Evolutionary conservation across 2,329 filamentous ascomycete species (phyloP), one percentile per base, ranked within the genome.

Genomic region (Trichoderma hamatum): DNA sequence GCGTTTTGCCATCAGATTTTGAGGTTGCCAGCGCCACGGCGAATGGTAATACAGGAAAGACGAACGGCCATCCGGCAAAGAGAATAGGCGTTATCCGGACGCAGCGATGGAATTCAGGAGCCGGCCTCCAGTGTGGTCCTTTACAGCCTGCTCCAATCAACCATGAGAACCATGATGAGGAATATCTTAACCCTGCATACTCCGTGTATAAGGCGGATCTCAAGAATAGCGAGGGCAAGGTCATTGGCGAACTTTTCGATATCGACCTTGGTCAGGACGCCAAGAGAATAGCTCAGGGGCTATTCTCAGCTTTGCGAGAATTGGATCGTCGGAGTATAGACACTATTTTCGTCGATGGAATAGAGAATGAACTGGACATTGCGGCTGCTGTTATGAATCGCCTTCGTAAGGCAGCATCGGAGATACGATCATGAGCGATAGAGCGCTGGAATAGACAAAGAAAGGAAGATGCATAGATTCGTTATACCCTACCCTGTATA

Each of bases 291-390:
- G 95, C 96, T 1, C 89, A 94, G 74, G 92, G 92, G 0, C 83
- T 99, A 16, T 99, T 99, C 78, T 92, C 93, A 14, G 92, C 93
- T 1, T 82, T 99, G 66, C 86, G 96, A 65, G 92, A 94, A 73
- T 85, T 99, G 71, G 96, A 99, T 78, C 88, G 90, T 74, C 85
- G 89, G 71, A 87, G 89, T 34, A 93, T 93, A 4, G 90, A 96
- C 76, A 84, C 91, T 24, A 97, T 99, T 64, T 92, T 94, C 73
- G 93, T 98, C 13, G 96, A 99, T 78, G 95, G 95, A 2, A 92
- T 97, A 69, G 84, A 88, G 70, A 91, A 92, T 70, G 88, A 91
- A 70, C 89, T 91, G 36, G 92, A 96, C 77, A 90, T 96, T 73
- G 93, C 94, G 24, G 92, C 93, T 28, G 96, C 92, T 28, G 89